phyloP scores from a whole-genome alignment of 805 yeast species.

The Scheffersomyces ergatensis region DNA sequence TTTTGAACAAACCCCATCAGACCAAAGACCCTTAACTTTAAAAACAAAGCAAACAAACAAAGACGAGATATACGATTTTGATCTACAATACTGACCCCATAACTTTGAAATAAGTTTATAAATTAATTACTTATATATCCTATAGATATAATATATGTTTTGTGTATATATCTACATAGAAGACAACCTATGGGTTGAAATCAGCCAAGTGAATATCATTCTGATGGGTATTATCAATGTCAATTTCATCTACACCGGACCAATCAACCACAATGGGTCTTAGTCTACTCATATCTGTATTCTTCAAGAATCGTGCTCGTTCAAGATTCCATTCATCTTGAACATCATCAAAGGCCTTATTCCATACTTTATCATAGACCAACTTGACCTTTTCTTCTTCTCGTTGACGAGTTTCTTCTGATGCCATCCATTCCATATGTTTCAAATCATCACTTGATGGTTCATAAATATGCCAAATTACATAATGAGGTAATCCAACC shows the following conservation, averaged over 20 bases:
- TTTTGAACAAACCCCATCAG: no score
- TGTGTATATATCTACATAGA: no score
- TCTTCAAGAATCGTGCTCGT: constrained; percentile 67
- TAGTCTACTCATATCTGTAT: constrained; percentile 60
- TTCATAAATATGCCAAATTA: constrained; percentile 95
- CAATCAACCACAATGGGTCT: constrained; percentile 62
- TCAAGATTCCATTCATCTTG: constrained; percentile 71
- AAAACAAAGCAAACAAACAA: no score
- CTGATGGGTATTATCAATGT: constrained; percentile 21
- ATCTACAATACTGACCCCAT: no score
- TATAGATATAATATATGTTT: no score
- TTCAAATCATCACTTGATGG: constrained; percentile 88
- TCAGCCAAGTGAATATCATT: constrained; percentile 39
- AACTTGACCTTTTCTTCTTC: constrained; percentile 63
- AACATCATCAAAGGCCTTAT: constrained; percentile 74
- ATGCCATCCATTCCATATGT: constrained; percentile 84
- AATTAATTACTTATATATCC: no score
- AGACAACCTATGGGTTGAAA: constrained; percentile 38
- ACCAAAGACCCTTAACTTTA: no score
- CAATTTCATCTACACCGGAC: constrained; percentile 57
- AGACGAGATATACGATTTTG: no score
- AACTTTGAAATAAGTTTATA: no score
- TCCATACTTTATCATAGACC: constrained; percentile 71
- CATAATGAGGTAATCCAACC: constrained; percentile 89
- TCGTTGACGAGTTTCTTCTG: constrained; percentile 65